These are phyloP conservation scores for Candida multigemmis DNA, from an alignment of 805 yeast species.

Conservation along the genomic window DNA sequence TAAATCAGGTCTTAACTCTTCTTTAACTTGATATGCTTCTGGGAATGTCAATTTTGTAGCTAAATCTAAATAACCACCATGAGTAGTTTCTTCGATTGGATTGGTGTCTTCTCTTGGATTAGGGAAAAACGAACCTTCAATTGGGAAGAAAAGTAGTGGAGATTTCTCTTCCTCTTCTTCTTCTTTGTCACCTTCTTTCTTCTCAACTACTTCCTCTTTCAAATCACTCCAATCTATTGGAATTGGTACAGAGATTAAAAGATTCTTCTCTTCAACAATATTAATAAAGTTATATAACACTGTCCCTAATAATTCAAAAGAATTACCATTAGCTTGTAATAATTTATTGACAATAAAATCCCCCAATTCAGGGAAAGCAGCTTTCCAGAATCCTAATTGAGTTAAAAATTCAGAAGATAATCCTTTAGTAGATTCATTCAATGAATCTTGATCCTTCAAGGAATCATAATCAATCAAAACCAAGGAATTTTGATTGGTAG, in stretches of 20 bases:
- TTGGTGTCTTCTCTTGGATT: constrained; percentile 39
- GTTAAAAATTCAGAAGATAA: constrained; percentile 65
- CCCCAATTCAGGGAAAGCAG: constrained; percentile 51
- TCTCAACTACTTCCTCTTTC: constrained; percentile 17
- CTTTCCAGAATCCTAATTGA: constrained; percentile 76
- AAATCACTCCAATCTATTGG: constrained; percentile 23
- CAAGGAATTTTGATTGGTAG: constrained; percentile 43
- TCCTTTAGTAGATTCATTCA: constrained; percentile 53
- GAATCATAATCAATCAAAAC: constrained; percentile 52
- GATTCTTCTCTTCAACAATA: constrained; percentile 40
- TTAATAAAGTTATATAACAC: constrained; percentile 60
- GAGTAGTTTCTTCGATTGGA: constrained; percentile 31
- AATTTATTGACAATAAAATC: constrained; percentile 68
- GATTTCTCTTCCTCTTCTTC: constrained; percentile 12
- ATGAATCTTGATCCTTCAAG: constrained; percentile 51
- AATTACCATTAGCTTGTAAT: constrained; percentile 73
- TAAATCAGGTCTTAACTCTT: constrained; percentile 76
- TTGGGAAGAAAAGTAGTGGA: constrained; percentile 40
- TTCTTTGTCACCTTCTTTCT: constrained; percentile 15
- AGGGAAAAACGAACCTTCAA: constrained; percentile 58
- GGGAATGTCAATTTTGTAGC: constrained; percentile 69
- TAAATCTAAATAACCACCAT: constrained; percentile 35
- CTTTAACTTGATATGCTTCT: constrained; percentile 61
- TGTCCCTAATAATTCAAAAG: constrained; percentile 69
- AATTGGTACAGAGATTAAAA: constrained; percentile 26